phyloP scores from a whole-genome alignment of 2,329 filamentous ascomycete species.

The Macrophomina phaseolina region DNA sequence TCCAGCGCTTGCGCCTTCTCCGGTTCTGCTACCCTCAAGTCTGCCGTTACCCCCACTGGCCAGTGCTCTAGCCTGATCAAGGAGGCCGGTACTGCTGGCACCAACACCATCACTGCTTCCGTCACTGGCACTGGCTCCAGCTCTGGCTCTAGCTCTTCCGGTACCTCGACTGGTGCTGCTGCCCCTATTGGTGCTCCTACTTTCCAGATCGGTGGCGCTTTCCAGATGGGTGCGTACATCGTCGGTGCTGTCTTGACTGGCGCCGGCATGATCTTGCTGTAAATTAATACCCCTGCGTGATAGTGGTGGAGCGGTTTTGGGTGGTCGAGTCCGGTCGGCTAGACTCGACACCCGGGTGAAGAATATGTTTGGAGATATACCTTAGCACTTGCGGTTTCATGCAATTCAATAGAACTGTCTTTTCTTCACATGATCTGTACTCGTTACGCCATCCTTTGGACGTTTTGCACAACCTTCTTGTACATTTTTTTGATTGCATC shows the following conservation, averaged over 20 bases:
- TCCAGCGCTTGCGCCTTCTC: slow-evolving; percentile 72
- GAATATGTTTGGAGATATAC: slow-evolving; percentile 25
- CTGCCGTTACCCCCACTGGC: slow-evolving; percentile 52
- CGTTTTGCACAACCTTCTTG: slow-evolving; percentile 4
- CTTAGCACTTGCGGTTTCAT: slow-evolving; percentile 21
- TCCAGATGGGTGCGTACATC: slow-evolving; percentile 58
- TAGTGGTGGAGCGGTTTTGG: slow-evolving; percentile 13
- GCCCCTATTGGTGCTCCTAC: slow-evolving; percentile 51
- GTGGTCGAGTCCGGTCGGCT: background rate
- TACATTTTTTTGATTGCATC: slow-evolving; percentile 6
- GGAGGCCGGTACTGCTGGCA: slow-evolving; percentile 67
- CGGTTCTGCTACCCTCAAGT: slow-evolving; percentile 66
- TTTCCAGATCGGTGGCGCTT: slow-evolving; percentile 49
- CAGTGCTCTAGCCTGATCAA: slow-evolving; percentile 65
- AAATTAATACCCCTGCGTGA: slow-evolving; percentile 31
- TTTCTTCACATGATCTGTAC: slow-evolving; percentile 15
- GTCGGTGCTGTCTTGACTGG: slow-evolving; percentile 58
- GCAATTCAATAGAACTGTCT: slow-evolving; percentile 17
- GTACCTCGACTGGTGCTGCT: slow-evolving; percentile 42
- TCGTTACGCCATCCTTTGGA: background rate
- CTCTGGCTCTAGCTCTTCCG: slow-evolving; percentile 34
- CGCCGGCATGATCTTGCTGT: slow-evolving; percentile 62
- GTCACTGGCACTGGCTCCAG: slow-evolving; percentile 47
- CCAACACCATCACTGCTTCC: slow-evolving; percentile 59
- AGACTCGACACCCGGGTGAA: slow-evolving; percentile 1